Conservation (phyloP, 345 rosid genomes). For the Carallia pectinifolia region DNA sequence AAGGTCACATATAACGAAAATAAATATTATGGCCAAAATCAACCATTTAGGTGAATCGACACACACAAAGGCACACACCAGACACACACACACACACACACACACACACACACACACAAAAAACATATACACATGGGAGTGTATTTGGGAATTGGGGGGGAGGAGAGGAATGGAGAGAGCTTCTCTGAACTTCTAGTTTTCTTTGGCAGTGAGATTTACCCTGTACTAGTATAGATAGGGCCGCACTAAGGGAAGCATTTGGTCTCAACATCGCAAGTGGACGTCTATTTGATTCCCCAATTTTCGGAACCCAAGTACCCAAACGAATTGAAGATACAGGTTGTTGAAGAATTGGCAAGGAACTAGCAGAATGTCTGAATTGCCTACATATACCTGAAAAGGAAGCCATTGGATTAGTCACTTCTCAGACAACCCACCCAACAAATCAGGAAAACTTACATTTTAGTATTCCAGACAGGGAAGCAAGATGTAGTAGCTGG, state of each 20-base stretch:
- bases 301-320: conserved; percentile 93
- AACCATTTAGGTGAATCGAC: too few relatives aligned
- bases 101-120: too few relatives aligned
- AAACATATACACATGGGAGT: too few relatives aligned
- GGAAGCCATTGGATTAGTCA: conserved; percentile 26
- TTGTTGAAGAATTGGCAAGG: conserved; percentile 87
- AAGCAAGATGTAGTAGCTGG: conserved; percentile 86
- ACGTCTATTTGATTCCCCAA: conserved; percentile 69
- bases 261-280: conserved; percentile 68
- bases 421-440: conserved; percentile 11
- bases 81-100: too few relatives aligned
- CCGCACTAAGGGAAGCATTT: conserved; percentile 69
- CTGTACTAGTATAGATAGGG: conserved; percentile 66
- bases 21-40: neutral
- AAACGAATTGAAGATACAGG: conserved; percentile 73
- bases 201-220: conserved; percentile 34
- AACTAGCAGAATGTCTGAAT: conserved; percentile 79
- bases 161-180: too few relatives aligned
- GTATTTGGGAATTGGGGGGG: too few relatives aligned
- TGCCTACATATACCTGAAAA: conserved; percentile 90
- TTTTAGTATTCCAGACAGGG: conserved; percentile 86
- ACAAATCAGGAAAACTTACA: conserved; percentile 46
- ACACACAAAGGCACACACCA: too few relatives aligned
- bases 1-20: conserved; percentile 6
- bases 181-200: neutral